Conservation (phyloP, 257 asterid species). For the Eustoma russellianum region DNA sequence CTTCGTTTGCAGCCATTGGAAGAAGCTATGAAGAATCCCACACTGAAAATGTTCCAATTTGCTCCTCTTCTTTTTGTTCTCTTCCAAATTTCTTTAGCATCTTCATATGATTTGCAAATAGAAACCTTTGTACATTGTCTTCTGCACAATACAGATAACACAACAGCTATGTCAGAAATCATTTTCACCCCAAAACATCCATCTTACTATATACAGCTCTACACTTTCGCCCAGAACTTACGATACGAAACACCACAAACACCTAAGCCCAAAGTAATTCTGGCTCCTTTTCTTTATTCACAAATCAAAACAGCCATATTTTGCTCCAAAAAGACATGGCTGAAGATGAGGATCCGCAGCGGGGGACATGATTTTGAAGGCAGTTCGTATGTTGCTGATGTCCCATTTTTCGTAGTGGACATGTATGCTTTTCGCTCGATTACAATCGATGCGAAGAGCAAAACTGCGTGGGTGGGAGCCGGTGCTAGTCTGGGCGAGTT, state of each 20-base stretch:
- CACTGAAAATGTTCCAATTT: not conserved
- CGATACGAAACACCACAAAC: constrained; percentile 3
- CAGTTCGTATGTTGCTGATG: constrained; percentile 4
- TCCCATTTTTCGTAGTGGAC: constrained; percentile 13
- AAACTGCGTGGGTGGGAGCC: constrained; percentile 15
- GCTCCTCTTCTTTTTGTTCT: not conserved
- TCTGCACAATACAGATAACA: not conserved
- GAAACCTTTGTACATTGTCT: constrained; percentile 6
- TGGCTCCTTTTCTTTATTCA: constrained; percentile 4
- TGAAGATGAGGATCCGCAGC: constrained; percentile 13
- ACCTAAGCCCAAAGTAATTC: constrained; percentile 9
- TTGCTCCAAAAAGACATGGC: constrained; percentile 8
- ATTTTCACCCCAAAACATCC: constrained; percentile 7
- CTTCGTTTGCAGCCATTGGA: not conserved
- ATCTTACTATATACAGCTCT: constrained; percentile 6
- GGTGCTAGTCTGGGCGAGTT: constrained; percentile 15
- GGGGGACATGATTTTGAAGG: constrained; percentile 16
- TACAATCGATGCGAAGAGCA: not conserved
- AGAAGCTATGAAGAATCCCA: not conserved
- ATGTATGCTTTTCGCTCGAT: constrained; percentile 10
- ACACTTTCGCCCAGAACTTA: constrained; percentile 2
- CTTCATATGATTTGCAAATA: not conserved
- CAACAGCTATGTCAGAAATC: not conserved
- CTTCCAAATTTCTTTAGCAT: not conserved
- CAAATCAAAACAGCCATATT: constrained; percentile 12